Evolutionary conservation across 2,329 filamentous ascomycete genomes (phyloP).

Genomic region (Fusarium siculi): DNA sequence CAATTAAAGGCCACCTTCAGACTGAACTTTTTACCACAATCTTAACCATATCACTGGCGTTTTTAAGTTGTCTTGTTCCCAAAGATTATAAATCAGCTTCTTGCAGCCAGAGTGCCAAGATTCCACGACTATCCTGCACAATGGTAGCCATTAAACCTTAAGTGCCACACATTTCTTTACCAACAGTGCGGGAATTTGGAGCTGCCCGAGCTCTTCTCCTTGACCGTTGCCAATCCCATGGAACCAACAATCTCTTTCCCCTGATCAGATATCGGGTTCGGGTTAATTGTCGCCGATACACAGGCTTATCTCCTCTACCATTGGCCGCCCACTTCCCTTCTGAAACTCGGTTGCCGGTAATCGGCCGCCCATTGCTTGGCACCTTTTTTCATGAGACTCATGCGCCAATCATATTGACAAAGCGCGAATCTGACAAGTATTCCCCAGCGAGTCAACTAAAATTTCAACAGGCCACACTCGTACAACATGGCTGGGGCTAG

Average conservation of each 20-base stretch:
- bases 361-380: not conserved
- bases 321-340: not conserved
- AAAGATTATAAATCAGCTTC: no score
- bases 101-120: not conserved
- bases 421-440: no score
- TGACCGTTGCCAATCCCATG: not conserved
- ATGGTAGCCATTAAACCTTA: not conserved
- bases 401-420: not conserved
- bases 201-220: not conserved
- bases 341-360: not conserved
- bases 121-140: rapidly evolving
- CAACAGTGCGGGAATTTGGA: no score
- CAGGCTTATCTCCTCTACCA: not conserved
- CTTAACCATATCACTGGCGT: not conserved
- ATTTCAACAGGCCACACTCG: not conserved
- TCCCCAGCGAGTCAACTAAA: not conserved
- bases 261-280: not conserved
- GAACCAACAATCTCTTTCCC: not conserved
- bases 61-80: no score
- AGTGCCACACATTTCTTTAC: not conserved
- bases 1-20: no score
- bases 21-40: not conserved
- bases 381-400: not conserved
- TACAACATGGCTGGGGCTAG: not conserved
- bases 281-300: not conserved